phyloP scores from a whole-genome alignment of 495 filamentous ascomycete genomes.

The Aspergillus conjunctus region DNA sequence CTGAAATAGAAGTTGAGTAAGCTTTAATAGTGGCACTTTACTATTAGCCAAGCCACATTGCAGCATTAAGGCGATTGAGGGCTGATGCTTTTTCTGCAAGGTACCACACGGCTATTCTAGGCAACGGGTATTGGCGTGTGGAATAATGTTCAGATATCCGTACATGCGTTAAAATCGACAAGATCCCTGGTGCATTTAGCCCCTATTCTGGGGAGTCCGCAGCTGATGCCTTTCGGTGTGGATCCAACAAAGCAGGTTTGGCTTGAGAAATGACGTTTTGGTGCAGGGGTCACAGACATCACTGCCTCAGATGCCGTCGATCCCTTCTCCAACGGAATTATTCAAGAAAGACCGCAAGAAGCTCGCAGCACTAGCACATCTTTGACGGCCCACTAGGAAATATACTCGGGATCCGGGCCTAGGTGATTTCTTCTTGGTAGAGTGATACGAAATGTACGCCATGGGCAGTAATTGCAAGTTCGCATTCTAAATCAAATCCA shows the following conservation, averaged over 20 bases:
- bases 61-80: background rate
- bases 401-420: no score
- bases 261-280: background rate
- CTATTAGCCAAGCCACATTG: background rate
- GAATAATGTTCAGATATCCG: no score
- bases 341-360: no score
- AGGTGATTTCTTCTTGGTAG: no score
- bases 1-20: background rate
- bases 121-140: no score
- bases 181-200: no score
- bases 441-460: no score
- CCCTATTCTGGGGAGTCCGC: background rate
- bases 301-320: background rate
- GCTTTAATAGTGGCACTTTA: background rate
- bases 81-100: background rate
- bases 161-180: no score
- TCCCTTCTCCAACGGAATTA: background rate
- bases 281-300: background rate
- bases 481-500: constrained; percentile 31
- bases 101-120: background rate
- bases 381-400: no score
- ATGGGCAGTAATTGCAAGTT: background rate
- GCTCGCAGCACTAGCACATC: no score
- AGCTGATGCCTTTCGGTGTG: background rate
- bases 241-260: background rate